These are phyloP conservation scores for Cucumis melo DNA, from an alignment of 306 rosid species.

Conservation along the genomic window DNA sequence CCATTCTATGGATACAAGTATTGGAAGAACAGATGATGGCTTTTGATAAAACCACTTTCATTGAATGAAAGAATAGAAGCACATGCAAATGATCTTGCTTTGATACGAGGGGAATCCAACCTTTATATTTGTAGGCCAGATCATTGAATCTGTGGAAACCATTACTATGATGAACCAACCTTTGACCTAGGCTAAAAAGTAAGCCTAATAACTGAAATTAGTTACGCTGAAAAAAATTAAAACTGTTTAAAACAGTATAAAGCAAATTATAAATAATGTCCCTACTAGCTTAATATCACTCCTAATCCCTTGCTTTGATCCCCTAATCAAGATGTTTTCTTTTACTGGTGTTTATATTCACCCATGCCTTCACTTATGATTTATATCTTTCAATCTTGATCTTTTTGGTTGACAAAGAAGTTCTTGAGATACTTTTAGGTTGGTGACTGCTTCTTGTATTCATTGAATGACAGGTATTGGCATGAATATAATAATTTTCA, in stretches of 20 bases:
- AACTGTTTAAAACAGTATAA: neutral
- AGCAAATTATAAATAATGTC: neutral
- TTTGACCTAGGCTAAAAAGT: neutral
- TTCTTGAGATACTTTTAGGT: slow-evolving; percentile 13
- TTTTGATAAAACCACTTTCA: too few species aligned
- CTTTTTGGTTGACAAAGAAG: neutral
- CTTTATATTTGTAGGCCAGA: neutral
- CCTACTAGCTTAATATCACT: neutral
- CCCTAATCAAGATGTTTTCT: neutral
- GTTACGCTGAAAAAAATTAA: neutral
- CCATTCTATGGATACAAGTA: neutral
- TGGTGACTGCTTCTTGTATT: slow-evolving; percentile 9
- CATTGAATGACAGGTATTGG: slow-evolving; percentile 70
- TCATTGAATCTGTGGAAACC: neutral
- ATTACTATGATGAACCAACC: neutral
- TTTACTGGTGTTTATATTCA: neutral
- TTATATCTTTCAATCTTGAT: neutral
- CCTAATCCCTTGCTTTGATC: neutral
- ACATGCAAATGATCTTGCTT: too few species aligned
- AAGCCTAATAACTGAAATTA: neutral
- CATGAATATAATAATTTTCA: slow-evolving; percentile 91
- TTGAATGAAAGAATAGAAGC: too few species aligned
- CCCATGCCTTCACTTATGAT: neutral
- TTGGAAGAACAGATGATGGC: neutral
- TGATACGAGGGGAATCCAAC: neutral